Evolutionary conservation across 495 filamentous ascomycete species (phyloP), one percentile per base, ranked within the genome.

Genomic region (Aspergillus leporis): DNA sequence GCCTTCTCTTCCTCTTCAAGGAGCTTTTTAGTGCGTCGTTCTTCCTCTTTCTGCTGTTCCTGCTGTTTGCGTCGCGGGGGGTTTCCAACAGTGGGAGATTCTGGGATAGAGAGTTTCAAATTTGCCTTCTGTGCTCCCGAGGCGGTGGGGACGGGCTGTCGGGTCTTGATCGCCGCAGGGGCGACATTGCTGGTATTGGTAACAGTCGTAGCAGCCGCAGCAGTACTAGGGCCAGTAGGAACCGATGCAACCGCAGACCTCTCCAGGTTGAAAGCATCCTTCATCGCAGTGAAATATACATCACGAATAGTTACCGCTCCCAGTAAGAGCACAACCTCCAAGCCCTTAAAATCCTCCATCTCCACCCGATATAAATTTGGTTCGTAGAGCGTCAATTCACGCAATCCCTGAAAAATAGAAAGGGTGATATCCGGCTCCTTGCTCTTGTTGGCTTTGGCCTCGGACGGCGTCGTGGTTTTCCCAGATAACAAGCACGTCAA

Each of bases 381-480:
- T 74, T 98, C 89, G 74, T 97, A 97, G 41, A 98, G 76, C 14
- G 93, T 95, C 31, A 98, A 67, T 59, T 90, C 88, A 31, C 80
- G 82, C 31, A 89, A 69, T 0, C 77, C 73, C 34, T 80, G 72
- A 77, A 93, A 97, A 55, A 98, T 78, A 0, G 90, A 91, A 18
- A 98, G 79, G 5, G 91, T 92, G 61, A 98, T 97, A 74, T 98
- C 94, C 9, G 94, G 93, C 72, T 98, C 95, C 64, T 87, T 89
- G 71, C 80, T 86, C 76, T 90, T 92, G 66, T 90, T 92, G 66
- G 84, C 78, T 58, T 81, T 83, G n/a, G 77, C 82, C 28, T 86
- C 85, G 28, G 86, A 82, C 0, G 76, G 69, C 32, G 81, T 78
- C 0, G 88, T 82, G 0, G 84, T 88, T 58, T 86, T 91, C 9